These are phyloP conservation scores for Fusarium sterilihyphosum DNA, from an alignment of 2,329 filamentous ascomycete genomes.

Conservation along the genomic window DNA sequence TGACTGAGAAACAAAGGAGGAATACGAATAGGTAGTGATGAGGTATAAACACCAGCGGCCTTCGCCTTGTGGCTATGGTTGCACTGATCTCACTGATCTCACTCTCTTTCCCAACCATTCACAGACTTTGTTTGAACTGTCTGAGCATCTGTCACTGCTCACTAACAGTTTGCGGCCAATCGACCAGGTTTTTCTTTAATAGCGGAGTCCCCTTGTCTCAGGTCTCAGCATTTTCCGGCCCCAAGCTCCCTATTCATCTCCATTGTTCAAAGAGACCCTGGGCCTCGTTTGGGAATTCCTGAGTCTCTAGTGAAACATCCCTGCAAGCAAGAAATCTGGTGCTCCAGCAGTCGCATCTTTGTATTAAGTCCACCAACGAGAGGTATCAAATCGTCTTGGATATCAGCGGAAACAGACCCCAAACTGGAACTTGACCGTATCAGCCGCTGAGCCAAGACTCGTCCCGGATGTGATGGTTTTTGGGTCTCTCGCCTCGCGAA, in stretches of 20 bases:
- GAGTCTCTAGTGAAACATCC: constrained; percentile 14
- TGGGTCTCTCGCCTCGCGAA: constrained; percentile 1
- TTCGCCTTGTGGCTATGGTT: constrained; percentile 13
- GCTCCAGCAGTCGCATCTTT: constrained; percentile 26
- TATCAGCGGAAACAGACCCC: constrained; percentile 28
- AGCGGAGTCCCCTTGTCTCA: constrained; percentile 33
- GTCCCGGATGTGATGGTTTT: constrained; percentile 19
- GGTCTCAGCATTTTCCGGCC: constrained; percentile 23
- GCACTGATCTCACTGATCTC: constrained; percentile 11
- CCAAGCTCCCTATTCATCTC: constrained; percentile 18
- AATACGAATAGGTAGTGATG: background rate
- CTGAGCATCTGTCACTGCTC: background rate
- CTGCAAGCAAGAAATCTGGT: constrained; percentile 32
- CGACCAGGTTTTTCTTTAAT: constrained; percentile 1
- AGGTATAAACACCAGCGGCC: constrained; percentile 20
- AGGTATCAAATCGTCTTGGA: constrained; percentile 17
- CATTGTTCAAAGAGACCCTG: constrained; percentile 12
- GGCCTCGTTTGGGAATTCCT: background rate
- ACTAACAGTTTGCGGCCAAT: constrained; percentile 8
- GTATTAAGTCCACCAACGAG: constrained; percentile 35
- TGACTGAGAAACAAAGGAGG: background rate
- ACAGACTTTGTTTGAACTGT: constrained; percentile 3
- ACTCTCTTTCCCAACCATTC: background rate
- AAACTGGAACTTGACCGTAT: constrained; percentile 35
- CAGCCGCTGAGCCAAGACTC: constrained; percentile 34